Base-by-base conservation (phyloP, 306 rosid genomes). In the Trifolium dubium region DNA sequence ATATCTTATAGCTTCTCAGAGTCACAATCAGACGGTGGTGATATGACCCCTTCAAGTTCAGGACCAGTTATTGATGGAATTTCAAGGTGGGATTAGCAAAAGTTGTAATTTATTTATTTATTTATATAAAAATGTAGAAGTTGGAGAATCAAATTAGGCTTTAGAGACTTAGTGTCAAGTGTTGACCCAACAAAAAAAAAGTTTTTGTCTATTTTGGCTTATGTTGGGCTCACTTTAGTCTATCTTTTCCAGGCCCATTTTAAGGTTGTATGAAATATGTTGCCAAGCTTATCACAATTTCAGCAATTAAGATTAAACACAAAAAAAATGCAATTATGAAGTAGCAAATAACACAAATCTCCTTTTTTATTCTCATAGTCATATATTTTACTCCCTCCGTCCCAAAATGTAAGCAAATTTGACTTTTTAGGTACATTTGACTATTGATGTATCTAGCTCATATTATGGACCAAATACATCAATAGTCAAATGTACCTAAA, bases 21-120 rank as follows among this genome's bases (percentile, higher is more conserved):
- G 29, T 74, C 89, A 29, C 90, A 83, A 28, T 77, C 92, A 1
- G 86, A 84, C 23, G 79, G 78, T 43, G 80, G 81, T 43, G 86
- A 83, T 44, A 75, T 84, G 60, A 67, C 79, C 0, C 73, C 94
- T 7, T 78, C 87, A 43, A 64, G 66, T 14, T 79, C 86, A 28
- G 69, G 66, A 63, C 80, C 78, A 43, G 39, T 78, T 32, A 54
- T 74, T 46, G 77, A 61, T 39, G 39, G 65, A 60, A 29, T 9
- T 3, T 11, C 47, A 32, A 80, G 78, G 64, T 82, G 81, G 82
- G n/a, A 18, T 29, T 84, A 69, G 50, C 2, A 6, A 61, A 51
- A 5, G 1, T 18, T 30, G 14, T 18, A 43, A 34, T 60, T 47
- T 51, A 47, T 61, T 58, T 72, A n/a, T n/a, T n/a, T n/a, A 64